Conservation (phyloP, 1,284 basidiomycete species). For the Sporisorium reilianum region DNA sequence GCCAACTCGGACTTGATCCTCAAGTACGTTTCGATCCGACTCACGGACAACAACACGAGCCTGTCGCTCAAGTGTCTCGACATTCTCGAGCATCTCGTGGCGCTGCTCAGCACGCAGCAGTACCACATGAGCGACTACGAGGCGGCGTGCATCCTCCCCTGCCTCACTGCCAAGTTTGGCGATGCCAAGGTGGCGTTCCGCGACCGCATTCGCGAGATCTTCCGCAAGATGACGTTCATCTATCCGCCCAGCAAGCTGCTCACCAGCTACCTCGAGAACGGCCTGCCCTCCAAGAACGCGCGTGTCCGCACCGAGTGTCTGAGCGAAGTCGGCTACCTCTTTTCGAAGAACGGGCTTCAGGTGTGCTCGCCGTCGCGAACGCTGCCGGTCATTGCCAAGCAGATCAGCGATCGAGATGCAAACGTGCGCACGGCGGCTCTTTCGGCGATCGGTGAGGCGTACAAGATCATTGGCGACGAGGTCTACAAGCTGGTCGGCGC, state of each 20-base stretch:
- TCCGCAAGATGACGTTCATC: slow-evolving; percentile 66
- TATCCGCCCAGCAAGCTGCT: slow-evolving; percentile 92
- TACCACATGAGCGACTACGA: slow-evolving; percentile 90
- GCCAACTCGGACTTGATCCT: slow-evolving; percentile 92
- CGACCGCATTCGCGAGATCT: slow-evolving; percentile 71
- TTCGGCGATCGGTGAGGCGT: slow-evolving; percentile 83
- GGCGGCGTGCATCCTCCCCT: slow-evolving; percentile 88
- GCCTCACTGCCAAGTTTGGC: slow-evolving; percentile 83
- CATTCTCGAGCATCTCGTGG: slow-evolving; percentile 82
- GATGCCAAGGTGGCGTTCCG: slow-evolving; percentile 72
- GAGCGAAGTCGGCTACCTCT: slow-evolving; percentile 81
- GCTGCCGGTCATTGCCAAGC: slow-evolving; percentile 81
- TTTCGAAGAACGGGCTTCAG: slow-evolving; percentile 84
- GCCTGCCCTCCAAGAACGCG: slow-evolving; percentile 86
- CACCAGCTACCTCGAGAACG: slow-evolving; percentile 73
- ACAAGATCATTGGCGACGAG: slow-evolving; percentile 84
- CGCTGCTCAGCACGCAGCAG: slow-evolving; percentile 78
- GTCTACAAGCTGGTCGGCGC: slow-evolving; percentile 83
- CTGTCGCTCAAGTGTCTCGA: slow-evolving; percentile 90
- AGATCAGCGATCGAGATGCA: slow-evolving; percentile 89
- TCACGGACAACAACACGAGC: slow-evolving; percentile 93
- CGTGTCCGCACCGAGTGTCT: slow-evolving; percentile 87
- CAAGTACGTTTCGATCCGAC: slow-evolving; percentile 92
- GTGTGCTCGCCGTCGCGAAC: slow-evolving; percentile 81
- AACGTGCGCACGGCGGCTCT: slow-evolving; percentile 86